Percentiles rank a stretch among this genome's conserved stretches.
Conservation (phyloP, 1,284 basidiomycete species). For the Uromyces viciae-fabae region DNA sequence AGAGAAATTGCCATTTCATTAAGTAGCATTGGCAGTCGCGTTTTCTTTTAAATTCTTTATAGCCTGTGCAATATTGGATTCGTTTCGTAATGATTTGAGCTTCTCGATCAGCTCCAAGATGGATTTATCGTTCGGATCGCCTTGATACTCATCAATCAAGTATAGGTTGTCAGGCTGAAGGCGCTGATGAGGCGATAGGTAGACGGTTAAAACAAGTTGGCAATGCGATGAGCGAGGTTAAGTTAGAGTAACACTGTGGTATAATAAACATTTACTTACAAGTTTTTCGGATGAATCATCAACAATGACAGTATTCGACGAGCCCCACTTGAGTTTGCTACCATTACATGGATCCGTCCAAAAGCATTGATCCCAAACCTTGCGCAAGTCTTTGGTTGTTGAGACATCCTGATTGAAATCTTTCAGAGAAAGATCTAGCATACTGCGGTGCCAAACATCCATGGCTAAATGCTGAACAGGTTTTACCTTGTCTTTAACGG, state of each 20-base stretch:
- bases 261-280: background rate
- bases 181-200: background rate
- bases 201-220: background rate
- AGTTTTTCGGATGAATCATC: slow-evolving; percentile 37
- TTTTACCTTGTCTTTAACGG: background rate
- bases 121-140: background rate
- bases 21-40: background rate
- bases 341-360: slow-evolving; percentile 18
- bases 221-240: background rate
- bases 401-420: slow-evolving; percentile 17
- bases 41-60: slow-evolving; percentile 18
- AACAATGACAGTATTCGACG: slow-evolving; percentile 31
- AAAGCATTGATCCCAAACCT: background rate
- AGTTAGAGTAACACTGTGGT: background rate
- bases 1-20: too few species aligned
- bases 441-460: slow-evolving; percentile 24
- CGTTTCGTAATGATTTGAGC: background rate
- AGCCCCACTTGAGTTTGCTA: background rate
- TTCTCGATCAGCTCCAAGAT: slow-evolving; percentile 24
- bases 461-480: background rate
- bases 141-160: slow-evolving; percentile 7
- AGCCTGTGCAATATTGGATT: slow-evolving; percentile 8
- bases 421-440: background rate
- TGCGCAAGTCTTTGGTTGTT: slow-evolving; percentile 32
- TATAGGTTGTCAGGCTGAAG: slow-evolving; percentile 33